Conservation (phyloP, 2,329 filamentous ascomycete species). For the Ciborinia camelliae region DNA sequence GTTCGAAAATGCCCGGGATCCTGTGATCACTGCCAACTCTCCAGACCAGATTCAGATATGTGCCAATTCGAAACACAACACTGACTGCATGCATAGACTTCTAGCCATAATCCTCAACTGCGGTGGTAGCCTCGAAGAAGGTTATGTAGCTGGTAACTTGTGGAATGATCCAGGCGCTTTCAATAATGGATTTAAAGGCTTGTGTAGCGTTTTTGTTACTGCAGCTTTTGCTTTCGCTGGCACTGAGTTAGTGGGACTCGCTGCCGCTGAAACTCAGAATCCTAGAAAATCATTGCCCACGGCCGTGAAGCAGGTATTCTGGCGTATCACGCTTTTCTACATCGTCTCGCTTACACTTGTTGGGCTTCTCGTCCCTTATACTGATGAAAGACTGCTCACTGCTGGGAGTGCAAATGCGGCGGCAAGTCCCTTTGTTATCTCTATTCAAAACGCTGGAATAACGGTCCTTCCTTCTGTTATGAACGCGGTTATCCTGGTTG, state of each 20-base stretch:
- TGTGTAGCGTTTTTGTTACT: constrained; percentile 73
- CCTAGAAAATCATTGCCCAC: constrained; percentile 78
- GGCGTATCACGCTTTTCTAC: constrained; percentile 90
- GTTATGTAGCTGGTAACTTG: constrained; percentile 76
- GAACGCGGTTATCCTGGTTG: constrained; percentile 91
- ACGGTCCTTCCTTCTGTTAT: constrained; percentile 78
- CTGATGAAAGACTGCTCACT: constrained; percentile 60
- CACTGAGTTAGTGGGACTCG: constrained; percentile 73
- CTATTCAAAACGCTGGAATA: constrained; percentile 82
- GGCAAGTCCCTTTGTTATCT: constrained; percentile 90
- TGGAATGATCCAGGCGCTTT: constrained; percentile 83
- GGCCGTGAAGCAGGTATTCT: constrained; percentile 91
- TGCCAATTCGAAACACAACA: neutral
- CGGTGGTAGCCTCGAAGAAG: constrained; percentile 68
- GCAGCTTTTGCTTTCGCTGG: constrained; percentile 75
- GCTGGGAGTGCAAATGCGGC: constrained; percentile 60
- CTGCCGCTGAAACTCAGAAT: constrained; percentile 75
- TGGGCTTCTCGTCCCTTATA: constrained; percentile 76
- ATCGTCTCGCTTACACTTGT: constrained; percentile 77
- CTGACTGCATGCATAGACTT: constrained; percentile 50
- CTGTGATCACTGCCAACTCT: neutral
- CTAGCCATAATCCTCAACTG: constrained; percentile 83
- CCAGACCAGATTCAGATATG: constrained; percentile 22
- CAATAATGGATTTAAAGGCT: constrained; percentile 78
- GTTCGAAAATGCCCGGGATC: neutral